A percentile compares a stretch with the other conserved stretches of the same genome.
phyloP scores from a whole-genome alignment of 2,329 filamentous ascomycete species.

The Bertia moriformis region DNA sequence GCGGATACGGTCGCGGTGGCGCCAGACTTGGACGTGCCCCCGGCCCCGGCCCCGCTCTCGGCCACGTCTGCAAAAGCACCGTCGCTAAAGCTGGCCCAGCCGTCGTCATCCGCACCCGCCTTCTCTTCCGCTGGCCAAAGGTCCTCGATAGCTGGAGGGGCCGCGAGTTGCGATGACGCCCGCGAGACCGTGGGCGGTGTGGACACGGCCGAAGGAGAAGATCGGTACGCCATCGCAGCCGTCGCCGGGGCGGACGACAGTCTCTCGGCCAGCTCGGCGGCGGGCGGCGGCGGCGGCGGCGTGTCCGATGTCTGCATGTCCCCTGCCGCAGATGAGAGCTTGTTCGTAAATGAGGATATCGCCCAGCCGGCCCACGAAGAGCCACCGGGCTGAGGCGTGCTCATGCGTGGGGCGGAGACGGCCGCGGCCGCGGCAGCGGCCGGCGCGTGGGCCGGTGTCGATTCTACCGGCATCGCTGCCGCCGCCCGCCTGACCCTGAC shows the following conservation, averaged over 20 bases:
- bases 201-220: conserved; percentile 33
- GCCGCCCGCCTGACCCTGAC: conserved; percentile 68
- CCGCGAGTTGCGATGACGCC: conserved; percentile 28
- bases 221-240: conserved; percentile 31
- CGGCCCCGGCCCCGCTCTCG: conserved; percentile 38
- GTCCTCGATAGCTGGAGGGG: conserved; percentile 24
- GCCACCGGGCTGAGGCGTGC: conserved; percentile 52
- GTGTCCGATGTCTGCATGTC: conserved; percentile 58
- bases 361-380: conserved; percentile 89
- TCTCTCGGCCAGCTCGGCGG: conserved; percentile 24
- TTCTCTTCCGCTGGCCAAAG: conserved; percentile 46
- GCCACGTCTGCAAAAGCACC: too few relatives aligned
- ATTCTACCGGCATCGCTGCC: conserved; percentile 65
- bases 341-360: conserved; percentile 96
- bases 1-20: too few relatives aligned
- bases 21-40: conserved; percentile 27
- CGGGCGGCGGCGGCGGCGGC: conserved; percentile 19
- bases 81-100: conserved; percentile 59
- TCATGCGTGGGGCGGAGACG: conserved; percentile 64
- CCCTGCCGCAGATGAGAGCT: conserved; percentile 70
- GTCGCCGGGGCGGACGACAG: conserved; percentile 37
- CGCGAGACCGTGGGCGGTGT: conserved; percentile 27
- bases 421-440: conserved; percentile 27
- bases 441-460: conserved; percentile 56
- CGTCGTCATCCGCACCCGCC: conserved; percentile 50